Conservation (phyloP, 345 rosid species). For the Salix purpurea region DNA sequence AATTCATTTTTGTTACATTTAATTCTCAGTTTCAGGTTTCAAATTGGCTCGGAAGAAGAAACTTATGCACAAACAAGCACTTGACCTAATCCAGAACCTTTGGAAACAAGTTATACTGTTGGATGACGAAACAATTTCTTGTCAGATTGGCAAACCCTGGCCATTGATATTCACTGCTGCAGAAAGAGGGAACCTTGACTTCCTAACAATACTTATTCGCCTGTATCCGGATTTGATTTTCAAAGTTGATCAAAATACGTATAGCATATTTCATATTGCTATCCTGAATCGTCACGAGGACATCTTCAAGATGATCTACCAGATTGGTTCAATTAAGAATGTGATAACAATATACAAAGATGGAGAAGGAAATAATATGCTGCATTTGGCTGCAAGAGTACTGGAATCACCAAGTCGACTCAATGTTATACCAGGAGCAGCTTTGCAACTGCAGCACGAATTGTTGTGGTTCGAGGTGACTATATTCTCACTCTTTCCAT, state of each 20-base stretch:
- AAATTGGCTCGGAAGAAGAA: not conserved
- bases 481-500: not conserved
- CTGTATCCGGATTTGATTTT: not conserved
- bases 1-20: not conserved
- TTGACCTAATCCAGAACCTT: slow-evolving; percentile 23
- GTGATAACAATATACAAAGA: slow-evolving; percentile 28
- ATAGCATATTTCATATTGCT: slow-evolving; percentile 30
- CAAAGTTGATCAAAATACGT: not conserved
- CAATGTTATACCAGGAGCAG: slow-evolving; percentile 37
- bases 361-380: slow-evolving; percentile 21
- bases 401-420: slow-evolving; percentile 27
- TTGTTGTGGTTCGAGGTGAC: slow-evolving; percentile 44
- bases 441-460: slow-evolving; percentile 40
- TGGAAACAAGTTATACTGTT: slow-evolving; percentile 25
- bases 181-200: not conserved
- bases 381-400: slow-evolving; percentile 34
- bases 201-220: not conserved
- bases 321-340: slow-evolving; percentile 26
- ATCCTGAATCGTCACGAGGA: slow-evolving; percentile 31
- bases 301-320: slow-evolving; percentile 27
- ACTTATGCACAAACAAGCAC: slow-evolving; percentile 15
- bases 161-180: slow-evolving; percentile 31
- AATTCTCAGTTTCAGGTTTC: not conserved
- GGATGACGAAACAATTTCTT: slow-evolving; percentile 25
- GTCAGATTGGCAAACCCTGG: slow-evolving; percentile 18